A percentile compares a stretch with the other conserved stretches of the same genome.
phyloP scores from a whole-genome alignment of 495 filamentous ascomycete species.

The Entonaema liquescens region DNA sequence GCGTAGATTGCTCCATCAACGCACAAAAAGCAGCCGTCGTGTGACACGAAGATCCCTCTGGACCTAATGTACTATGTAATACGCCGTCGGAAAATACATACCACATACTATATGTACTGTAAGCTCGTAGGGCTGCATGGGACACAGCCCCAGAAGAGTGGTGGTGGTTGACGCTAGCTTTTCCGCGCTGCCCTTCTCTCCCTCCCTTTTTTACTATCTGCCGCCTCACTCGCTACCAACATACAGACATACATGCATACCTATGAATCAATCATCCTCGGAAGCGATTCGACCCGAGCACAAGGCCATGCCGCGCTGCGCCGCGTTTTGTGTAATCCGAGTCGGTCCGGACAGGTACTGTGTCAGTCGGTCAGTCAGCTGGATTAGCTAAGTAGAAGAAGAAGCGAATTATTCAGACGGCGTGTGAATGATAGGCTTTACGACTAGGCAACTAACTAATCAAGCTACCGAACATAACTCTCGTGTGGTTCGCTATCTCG shows the following conservation, averaged over 20 bases:
- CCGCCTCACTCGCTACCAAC: too few species aligned
- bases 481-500: not conserved
- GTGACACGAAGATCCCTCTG: too few species aligned
- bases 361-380: not conserved
- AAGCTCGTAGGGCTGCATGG: too few species aligned
- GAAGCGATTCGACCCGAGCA: conserved; percentile 14
- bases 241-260: too few species aligned
- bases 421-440: not conserved
- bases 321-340: not conserved
- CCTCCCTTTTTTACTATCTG: not conserved
- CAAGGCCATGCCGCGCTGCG: conserved; percentile 1
- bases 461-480: not conserved
- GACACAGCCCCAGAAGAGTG: too few species aligned
- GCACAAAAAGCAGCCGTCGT: too few species aligned
- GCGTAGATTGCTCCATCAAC: too few species aligned
- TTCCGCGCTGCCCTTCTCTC: too few species aligned
- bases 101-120: too few species aligned
- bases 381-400: not conserved
- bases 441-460: not conserved
- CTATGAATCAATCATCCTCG: not conserved
- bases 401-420: not conserved
- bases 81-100: too few species aligned
- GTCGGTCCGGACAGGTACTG: not conserved
- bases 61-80: too few species aligned
- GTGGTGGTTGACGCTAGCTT: too few species aligned